These are phyloP conservation scores for Rhypophila decipiens DNA, from an alignment of 495 filamentous ascomycete species.

Conservation along the genomic window DNA sequence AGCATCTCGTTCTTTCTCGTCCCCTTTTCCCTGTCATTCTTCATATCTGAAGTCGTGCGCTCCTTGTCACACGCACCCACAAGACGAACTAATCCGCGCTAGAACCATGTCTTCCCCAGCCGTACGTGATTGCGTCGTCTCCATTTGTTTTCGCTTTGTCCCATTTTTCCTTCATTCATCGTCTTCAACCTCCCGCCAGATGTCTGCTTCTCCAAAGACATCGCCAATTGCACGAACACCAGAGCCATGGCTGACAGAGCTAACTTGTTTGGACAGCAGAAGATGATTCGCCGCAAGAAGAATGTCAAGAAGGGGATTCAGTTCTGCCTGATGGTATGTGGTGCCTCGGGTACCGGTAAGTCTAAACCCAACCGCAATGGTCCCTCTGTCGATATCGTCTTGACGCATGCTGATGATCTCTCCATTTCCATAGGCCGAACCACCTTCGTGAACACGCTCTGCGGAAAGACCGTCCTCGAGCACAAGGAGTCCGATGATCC, in stretches of 20 bases:
- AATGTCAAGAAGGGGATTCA: slow-evolving; percentile 99
- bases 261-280: slow-evolving; percentile 46
- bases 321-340: slow-evolving; percentile 99
- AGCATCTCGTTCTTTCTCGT: slow-evolving; percentile 11
- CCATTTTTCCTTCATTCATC: not conserved
- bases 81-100: slow-evolving; percentile 10
- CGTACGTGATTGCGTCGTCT: slow-evolving; percentile 23
- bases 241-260: slow-evolving; percentile 7
- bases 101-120: slow-evolving; percentile 31
- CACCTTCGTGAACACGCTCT: slow-evolving; percentile 98
- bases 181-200: not conserved
- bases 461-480: slow-evolving; percentile 82
- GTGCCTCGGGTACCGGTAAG: slow-evolving; percentile 95
- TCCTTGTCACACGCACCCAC: slow-evolving; percentile 10
- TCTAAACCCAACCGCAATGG: slow-evolving; percentile 4
- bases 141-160: not conserved
- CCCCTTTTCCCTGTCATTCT: slow-evolving; percentile 11
- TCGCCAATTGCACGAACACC: slow-evolving; percentile 11
- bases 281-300: slow-evolving; percentile 99
- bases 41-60: slow-evolving; percentile 11
- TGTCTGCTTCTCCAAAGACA: not conserved
- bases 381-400: not conserved
- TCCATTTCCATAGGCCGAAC: slow-evolving; percentile 63
- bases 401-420: slow-evolving; percentile 18
- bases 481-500: slow-evolving; percentile 90